phyloP scores from a whole-genome alignment of 306 rosid genomes.

The Cucurbita argyrosperma region DNA sequence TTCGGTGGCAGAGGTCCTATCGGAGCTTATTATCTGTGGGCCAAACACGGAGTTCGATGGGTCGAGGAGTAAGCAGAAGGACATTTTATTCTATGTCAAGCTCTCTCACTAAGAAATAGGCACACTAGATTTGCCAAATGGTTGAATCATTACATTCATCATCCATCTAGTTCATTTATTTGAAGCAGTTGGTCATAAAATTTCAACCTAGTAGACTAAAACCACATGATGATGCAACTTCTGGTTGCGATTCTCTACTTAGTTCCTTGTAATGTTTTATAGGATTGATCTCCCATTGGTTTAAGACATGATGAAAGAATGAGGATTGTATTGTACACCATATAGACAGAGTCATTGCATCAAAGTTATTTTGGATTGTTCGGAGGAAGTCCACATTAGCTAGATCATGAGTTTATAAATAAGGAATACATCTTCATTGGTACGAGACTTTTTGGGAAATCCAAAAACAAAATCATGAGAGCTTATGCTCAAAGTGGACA shows the following conservation, averaged over 20 bases:
- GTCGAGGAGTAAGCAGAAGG: conserved; percentile 37
- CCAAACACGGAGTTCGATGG: conserved; percentile 67
- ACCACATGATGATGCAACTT: not conserved
- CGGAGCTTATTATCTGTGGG: conserved; percentile 87
- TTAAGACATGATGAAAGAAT: not conserved
- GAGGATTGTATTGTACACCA: not conserved
- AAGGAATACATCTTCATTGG: too few relatives aligned
- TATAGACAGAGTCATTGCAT: not conserved
- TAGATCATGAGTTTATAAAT: too few relatives aligned
- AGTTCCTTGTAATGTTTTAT: not conserved
- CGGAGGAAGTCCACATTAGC: too few relatives aligned
- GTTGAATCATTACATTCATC: not conserved
- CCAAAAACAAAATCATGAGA: too few relatives aligned
- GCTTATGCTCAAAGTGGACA: too few relatives aligned
- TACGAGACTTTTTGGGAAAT: too few relatives aligned
- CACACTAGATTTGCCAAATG: not conserved
- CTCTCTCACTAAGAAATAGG: not conserved
- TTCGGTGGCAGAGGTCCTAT: conserved; percentile 76
- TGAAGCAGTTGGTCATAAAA: not conserved
- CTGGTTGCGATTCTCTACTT: not conserved
- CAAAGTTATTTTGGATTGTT: not conserved
- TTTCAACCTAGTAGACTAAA: not conserved
- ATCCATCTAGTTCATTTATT: not conserved
- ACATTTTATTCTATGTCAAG: not conserved
- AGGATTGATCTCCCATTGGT: not conserved